Evolutionary conservation across 2,329 filamentous ascomycete genomes (phyloP).

Genomic region (Sporothrix globosa): DNA sequence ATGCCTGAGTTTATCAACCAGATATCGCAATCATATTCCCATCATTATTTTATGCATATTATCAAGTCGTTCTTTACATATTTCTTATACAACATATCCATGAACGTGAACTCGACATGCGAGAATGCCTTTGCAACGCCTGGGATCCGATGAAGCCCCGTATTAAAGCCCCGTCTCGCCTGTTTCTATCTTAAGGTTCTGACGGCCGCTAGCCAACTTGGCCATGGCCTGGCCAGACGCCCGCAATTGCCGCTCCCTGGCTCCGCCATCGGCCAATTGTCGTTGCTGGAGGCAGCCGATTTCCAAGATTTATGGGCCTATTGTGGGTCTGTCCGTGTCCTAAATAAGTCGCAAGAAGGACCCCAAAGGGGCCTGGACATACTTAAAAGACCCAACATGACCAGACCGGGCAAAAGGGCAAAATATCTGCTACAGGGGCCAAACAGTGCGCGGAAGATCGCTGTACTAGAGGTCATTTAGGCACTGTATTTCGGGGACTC

Average conservation of each 20-base stretch:
- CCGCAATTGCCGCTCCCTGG: background rate
- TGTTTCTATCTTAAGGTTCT: constrained; percentile 24
- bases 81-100: too few relatives aligned
- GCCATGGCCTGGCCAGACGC: constrained; percentile 2
- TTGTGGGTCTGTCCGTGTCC: background rate
- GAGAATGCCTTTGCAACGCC: too few relatives aligned
- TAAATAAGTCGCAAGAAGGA: background rate
- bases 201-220: constrained; percentile 21
- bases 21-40: background rate
- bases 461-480: background rate
- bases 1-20: too few relatives aligned
- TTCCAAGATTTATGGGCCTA: background rate
- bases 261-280: constrained; percentile 12
- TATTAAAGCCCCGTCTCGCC: background rate
- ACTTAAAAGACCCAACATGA: background rate
- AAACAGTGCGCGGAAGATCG: background rate
- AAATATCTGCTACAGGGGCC: constrained; percentile 10
- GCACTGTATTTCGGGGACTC: background rate
- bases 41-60: background rate
- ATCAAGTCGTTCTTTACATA: too few relatives aligned
- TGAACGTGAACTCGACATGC: too few relatives aligned
- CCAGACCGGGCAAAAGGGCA: background rate
- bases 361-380: background rate
- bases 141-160: too few relatives aligned
- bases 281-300: constrained; percentile 5